Percentiles rank a stretch among this genome's conserved stretches.
Conservation (phyloP, 495 filamentous ascomycete species). For the Elasticomyces elasticus region DNA sequence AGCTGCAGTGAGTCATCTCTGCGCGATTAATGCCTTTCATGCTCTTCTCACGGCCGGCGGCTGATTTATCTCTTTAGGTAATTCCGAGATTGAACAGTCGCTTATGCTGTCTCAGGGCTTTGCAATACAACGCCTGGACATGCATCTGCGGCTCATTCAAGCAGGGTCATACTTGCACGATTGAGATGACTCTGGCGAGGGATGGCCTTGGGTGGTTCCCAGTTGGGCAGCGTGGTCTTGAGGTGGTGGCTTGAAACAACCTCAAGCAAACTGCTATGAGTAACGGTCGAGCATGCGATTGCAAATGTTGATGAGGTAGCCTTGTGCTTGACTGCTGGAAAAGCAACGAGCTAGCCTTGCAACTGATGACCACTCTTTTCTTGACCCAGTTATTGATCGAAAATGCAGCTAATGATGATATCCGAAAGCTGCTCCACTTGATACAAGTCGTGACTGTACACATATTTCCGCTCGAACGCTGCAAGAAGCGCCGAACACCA, state of each 20-base stretch:
- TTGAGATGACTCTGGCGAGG: slow-evolving; percentile 4
- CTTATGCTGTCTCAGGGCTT: slow-evolving; percentile 1
- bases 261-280: too few species aligned
- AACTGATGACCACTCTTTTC: not conserved
- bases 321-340: not conserved
- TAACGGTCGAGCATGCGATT: not conserved
- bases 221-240: not conserved
- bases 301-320: not conserved
- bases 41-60: too few species aligned
- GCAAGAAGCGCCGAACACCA: not conserved
- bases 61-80: too few species aligned
- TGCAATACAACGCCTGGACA: not conserved
- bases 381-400: not conserved
- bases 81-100: not conserved
- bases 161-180: slow-evolving; percentile 2
- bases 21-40: too few species aligned
- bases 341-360: too few species aligned
- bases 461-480: slow-evolving; percentile 22
- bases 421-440: too few species aligned
- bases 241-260: too few species aligned
- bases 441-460: not conserved
- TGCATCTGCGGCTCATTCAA: slow-evolving; percentile 14
- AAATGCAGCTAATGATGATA: too few species aligned
- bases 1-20: slow-evolving; percentile 18
- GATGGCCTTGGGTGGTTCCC: slow-evolving; percentile 4